Evolutionary conservation across 257 asterid genomes (phyloP).

Genomic region (Solanum verrucosum): DNA sequence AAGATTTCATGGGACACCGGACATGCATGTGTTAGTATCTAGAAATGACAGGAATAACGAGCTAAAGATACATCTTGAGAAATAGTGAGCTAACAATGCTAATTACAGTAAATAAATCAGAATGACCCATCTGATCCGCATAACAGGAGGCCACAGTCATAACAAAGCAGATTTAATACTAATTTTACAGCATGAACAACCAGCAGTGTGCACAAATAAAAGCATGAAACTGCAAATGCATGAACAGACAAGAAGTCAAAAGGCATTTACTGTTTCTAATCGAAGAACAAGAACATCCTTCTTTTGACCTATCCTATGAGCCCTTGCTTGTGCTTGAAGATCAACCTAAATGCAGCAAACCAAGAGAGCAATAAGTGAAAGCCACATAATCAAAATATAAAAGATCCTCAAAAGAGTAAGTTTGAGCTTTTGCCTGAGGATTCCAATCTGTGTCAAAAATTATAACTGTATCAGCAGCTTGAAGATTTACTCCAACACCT

Average conservation of each 20-base stretch:
- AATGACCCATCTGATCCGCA: not conserved
- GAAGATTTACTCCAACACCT: constrained; percentile 99
- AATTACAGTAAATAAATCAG: not conserved
- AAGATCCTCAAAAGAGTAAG: constrained; percentile 1
- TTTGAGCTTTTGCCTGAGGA: constrained; percentile 63
- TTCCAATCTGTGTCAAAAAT: constrained; percentile 99
- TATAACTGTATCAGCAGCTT: constrained; percentile 99
- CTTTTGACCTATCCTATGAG: constrained; percentile 99
- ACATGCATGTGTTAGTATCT: not conserved
- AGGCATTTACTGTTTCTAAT: constrained; percentile 70
- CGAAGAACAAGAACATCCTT: constrained; percentile 98
- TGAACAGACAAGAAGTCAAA: not conserved
- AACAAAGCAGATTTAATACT: not conserved
- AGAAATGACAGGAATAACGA: not conserved
- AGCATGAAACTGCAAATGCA: not conserved
- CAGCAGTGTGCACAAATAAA: not conserved
- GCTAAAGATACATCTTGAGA: not conserved
- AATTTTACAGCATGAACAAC: not conserved
- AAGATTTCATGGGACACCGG: not conserved
- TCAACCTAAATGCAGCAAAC: constrained; percentile 65
- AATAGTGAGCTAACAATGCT: not conserved
- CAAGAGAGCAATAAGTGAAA: not conserved
- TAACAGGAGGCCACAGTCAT: not conserved
- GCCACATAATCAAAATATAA: not conserved
- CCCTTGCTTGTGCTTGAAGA: constrained; percentile 99